Evolutionary conservation across 176 grass and related monocot species (phyloP).

Genomic region (Hordeum vulgare): MorexV3_pseudomolecules_assembly NC_058519.1:25342609-25343108

Average conservation of each 20-base stretch:
- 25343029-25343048: background rate
- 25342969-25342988: constrained; percentile 82
- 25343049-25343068: background rate
- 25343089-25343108: background rate
- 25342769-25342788: constrained; percentile 95
- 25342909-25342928: constrained; percentile 64
- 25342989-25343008: background rate
- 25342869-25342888: constrained; percentile 94
- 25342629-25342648: constrained; percentile 43
- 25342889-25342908: constrained; percentile 78
- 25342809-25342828: constrained; percentile 91
- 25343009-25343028: background rate
- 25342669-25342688: constrained; percentile 82
- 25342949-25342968: constrained; percentile 65
- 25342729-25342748: constrained; percentile 74
- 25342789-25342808: constrained; percentile 90
- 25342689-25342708: constrained; percentile 83
- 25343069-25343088: background rate
- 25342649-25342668: constrained; percentile 89
- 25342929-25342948: constrained; percentile 68
- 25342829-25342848: constrained; percentile 92
- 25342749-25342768: constrained; percentile 81
- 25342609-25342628: background rate
- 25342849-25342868: constrained; percentile 96
- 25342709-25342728: constrained; percentile 93